phyloP scores from a whole-genome alignment of 1,139 yeast genomes.

The Saccharomycopsis crataegensis region DNA sequence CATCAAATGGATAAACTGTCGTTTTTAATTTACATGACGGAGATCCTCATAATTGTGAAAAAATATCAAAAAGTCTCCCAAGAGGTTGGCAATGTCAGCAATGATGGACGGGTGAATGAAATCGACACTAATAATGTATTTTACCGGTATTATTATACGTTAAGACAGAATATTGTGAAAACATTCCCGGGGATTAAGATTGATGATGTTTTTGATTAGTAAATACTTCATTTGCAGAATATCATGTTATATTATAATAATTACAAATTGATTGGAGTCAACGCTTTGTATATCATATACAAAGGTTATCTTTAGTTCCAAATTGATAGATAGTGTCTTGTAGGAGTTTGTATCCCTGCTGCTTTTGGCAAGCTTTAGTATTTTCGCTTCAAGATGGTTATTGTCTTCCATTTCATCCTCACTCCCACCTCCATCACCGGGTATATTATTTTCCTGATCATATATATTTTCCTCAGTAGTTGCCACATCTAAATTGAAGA shows the following conservation, averaged over 20 bases:
- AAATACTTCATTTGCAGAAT: neutral
- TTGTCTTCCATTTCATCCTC: no score
- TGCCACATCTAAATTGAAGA: no score
- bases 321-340: no score
- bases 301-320: no score
- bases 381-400: no score
- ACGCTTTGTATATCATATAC: no score
- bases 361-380: no score
- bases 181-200: conserved; percentile 9
- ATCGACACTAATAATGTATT: conserved; percentile 10
- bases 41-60: conserved; percentile 8
- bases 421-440: no score
- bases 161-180: conserved; percentile 3
- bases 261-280: no score
- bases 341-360: no score
- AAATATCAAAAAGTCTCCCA: conserved; percentile 9
- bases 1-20: neutral
- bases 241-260: neutral
- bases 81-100: neutral
- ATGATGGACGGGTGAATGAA: neutral
- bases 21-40: conserved; percentile 10
- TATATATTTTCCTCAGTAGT: no score
- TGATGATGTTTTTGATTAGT: neutral
- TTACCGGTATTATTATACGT: conserved; percentile 12
- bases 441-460: no score